phyloP scores from a whole-genome alignment of 768 basidiomycete genomes.

The Xerocomus spinulosus region DNA sequence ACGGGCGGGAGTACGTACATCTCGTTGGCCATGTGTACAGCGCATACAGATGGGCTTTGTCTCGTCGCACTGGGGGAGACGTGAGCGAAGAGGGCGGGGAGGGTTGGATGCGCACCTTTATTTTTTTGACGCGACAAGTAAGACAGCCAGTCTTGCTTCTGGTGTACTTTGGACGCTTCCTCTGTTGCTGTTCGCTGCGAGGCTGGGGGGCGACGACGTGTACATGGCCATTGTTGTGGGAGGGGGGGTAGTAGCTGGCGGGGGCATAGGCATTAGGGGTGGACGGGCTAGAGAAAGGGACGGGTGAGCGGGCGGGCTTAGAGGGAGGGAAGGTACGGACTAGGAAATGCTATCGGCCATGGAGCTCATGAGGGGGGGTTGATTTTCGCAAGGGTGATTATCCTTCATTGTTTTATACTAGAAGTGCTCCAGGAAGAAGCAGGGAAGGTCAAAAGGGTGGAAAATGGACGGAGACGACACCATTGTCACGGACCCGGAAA shows the following conservation, averaged over 20 bases:
- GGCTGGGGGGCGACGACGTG: slow-evolving; percentile 48
- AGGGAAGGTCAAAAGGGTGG: slow-evolving; percentile 33
- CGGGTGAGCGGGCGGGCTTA: slow-evolving; percentile 14
- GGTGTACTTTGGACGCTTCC: slow-evolving; percentile 89
- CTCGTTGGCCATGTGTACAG: slow-evolving; percentile 80
- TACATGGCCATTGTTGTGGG: slow-evolving; percentile 33
- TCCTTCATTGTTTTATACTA: slow-evolving; percentile 51
- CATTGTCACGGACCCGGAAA: slow-evolving; percentile 40
- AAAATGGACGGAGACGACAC: slow-evolving; percentile 37
- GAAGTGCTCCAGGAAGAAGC: slow-evolving; percentile 24
- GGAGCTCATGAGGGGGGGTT: slow-evolving; percentile 37
- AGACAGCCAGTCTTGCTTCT: slow-evolving; percentile 93
- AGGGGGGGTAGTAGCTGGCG: slow-evolving; percentile 36
- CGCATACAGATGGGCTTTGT: slow-evolving; percentile 82
- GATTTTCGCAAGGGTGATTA: slow-evolving; percentile 31
- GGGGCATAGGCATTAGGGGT: slow-evolving; percentile 39
- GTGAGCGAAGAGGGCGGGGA: not conserved
- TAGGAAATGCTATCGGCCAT: slow-evolving; percentile 55
- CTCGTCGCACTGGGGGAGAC: slow-evolving; percentile 72
- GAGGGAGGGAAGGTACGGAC: slow-evolving; percentile 35
- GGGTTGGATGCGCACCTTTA: slow-evolving; percentile 58
- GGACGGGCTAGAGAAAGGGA: slow-evolving; percentile 30
- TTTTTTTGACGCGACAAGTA: slow-evolving; percentile 91
- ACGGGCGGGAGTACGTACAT: slow-evolving; percentile 42
- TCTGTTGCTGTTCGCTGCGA: slow-evolving; percentile 48